Conservation (phyloP, 2,329 filamentous ascomycete species). For the Trichoderma sp. region DNA sequence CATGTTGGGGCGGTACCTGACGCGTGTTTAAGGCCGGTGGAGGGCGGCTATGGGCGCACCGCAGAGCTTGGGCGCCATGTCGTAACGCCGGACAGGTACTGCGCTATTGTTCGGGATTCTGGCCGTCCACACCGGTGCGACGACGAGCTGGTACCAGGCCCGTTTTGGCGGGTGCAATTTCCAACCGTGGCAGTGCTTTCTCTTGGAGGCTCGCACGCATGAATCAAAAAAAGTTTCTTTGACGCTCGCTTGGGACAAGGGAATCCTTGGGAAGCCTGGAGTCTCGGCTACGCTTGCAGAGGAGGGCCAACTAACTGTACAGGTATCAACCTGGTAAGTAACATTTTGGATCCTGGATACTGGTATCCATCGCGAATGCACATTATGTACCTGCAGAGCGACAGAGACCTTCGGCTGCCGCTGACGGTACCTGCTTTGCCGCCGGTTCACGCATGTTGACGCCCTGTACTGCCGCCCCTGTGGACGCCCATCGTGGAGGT, state of each 20-base stretch:
- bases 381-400: neutral
- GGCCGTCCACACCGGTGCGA: neutral
- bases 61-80: neutral
- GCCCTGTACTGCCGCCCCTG: slow-evolving; percentile 3
- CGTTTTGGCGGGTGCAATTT: slow-evolving; percentile 20
- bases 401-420: neutral
- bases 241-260: neutral
- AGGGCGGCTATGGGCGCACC: neutral
- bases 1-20: slow-evolving; percentile 12
- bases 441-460: slow-evolving; percentile 7
- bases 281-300: neutral
- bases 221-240: slow-evolving; percentile 17
- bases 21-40: neutral
- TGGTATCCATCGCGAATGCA: neutral
- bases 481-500: neutral
- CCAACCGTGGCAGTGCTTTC: slow-evolving; percentile 13
- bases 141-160: slow-evolving; percentile 10
- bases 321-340: neutral
- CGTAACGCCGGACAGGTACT: neutral
- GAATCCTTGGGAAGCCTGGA: neutral
- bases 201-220: neutral
- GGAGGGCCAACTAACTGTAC: neutral
- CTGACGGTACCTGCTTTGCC: slow-evolving; percentile 9
- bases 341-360: neutral
- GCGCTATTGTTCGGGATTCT: neutral